Percentiles rank a stretch among this genome's conserved stretches.
Conservation (phyloP, 2,329 filamentous ascomycete species). For the Cladosporium sp. region DNA sequence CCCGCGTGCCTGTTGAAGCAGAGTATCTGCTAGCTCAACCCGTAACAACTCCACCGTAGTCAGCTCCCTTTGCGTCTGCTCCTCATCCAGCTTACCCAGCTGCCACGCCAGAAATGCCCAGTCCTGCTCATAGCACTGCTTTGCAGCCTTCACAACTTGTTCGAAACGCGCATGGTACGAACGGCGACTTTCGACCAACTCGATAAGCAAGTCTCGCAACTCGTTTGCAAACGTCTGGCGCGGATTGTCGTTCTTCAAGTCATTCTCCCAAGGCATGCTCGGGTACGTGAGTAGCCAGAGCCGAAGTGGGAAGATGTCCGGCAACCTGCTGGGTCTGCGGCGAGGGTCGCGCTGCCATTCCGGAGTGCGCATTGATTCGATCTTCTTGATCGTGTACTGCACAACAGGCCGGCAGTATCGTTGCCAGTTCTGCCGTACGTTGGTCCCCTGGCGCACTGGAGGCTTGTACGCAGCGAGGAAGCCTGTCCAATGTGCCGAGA, state of each 20-base stretch:
- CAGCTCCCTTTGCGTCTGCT: neutral
- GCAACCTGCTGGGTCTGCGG: slow-evolving; percentile 17
- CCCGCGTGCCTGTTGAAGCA: neutral
- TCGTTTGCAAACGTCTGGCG: neutral
- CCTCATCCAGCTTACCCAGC: neutral
- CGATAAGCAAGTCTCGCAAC: neutral
- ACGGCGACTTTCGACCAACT: neutral
- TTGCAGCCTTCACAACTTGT: neutral
- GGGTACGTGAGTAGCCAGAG: slow-evolving; percentile 29
- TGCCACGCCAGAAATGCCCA: slow-evolving; percentile 1
- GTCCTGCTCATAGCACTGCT: slow-evolving; percentile 9
- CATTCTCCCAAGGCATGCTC: neutral
- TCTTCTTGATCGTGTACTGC: slow-evolving; percentile 12
- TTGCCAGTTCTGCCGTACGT: slow-evolving; percentile 4
- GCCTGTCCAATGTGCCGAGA: slow-evolving; percentile 1
- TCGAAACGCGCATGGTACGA: slow-evolving; percentile 5
- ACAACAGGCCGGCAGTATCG: slow-evolving; percentile 15
- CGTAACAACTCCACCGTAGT: neutral
- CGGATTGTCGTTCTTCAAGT: neutral
- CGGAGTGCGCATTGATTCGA: slow-evolving; percentile 16
- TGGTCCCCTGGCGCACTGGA: neutral
- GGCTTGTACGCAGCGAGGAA: slow-evolving; percentile 3
- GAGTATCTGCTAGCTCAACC: neutral
- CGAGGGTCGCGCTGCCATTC: slow-evolving; percentile 15
- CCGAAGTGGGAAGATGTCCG: slow-evolving; percentile 21